Conservation (phyloP, 768 basidiomycete species). For the Boletales sp. region DNA sequence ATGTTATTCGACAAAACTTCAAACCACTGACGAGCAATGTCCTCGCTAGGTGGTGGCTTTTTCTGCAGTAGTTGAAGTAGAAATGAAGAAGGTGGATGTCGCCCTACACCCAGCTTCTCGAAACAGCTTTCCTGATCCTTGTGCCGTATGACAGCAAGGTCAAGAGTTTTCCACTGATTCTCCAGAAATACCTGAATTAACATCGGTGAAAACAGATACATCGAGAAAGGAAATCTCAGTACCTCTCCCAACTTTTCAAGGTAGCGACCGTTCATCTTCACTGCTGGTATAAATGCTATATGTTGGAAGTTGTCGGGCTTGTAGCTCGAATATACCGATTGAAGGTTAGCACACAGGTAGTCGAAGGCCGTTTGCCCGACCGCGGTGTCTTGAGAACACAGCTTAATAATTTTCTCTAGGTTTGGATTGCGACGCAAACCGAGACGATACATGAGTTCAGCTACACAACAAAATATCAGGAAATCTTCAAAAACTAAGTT, state of each 20-base stretch:
- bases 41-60: slow-evolving; percentile 48
- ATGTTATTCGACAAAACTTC: slow-evolving; percentile 57
- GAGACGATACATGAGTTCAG: slow-evolving; percentile 69
- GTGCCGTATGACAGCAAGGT: slow-evolving; percentile 62
- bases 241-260: slow-evolving; percentile 1
- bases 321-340: slow-evolving; percentile 29
- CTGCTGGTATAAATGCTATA: neutral
- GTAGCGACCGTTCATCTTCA: neutral
- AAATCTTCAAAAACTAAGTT: neutral
- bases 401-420: slow-evolving; percentile 54
- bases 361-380: slow-evolving; percentile 57
- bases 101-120: slow-evolving; percentile 58
- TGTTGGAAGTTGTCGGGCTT: slow-evolving; percentile 42
- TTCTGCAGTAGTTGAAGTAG: slow-evolving; percentile 54
- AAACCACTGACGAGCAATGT: slow-evolving; percentile 61
- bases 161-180: slow-evolving; percentile 48
- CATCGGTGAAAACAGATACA: slow-evolving; percentile 47
- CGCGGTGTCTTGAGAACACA: slow-evolving; percentile 58
- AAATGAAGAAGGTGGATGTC: slow-evolving; percentile 58
- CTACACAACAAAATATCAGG: slow-evolving; percentile 32
- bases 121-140: slow-evolving; percentile 43
- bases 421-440: slow-evolving; percentile 65
- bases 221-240: slow-evolving; percentile 26
- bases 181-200: slow-evolving; percentile 32
- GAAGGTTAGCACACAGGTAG: slow-evolving; percentile 60